Evolutionary conservation across 1,284 basidiomycete genomes (phyloP), one percentile per base, ranked within the genome.

Genomic region (Papiliotrema fonsecae): DNA sequence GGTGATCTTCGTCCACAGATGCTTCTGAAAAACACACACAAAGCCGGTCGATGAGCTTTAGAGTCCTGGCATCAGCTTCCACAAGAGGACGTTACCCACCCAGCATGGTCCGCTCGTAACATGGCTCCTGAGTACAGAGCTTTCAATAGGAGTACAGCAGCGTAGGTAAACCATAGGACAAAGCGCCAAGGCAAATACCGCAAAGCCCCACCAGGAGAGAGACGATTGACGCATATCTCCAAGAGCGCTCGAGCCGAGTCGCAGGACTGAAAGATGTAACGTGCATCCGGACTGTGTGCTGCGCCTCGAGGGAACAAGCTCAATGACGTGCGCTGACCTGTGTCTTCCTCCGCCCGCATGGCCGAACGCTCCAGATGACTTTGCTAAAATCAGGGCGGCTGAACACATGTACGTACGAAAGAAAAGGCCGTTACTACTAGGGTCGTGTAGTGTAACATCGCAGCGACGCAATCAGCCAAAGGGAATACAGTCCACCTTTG

Each of bases 41-140:
- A 11, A 71, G 58, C 1, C 62, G 56, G 43, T 73, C 71, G 28
- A 73, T 63, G 11, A 72, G 56, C 11, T 61, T 57, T 19, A 70
- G 51, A 6, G 64, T 65, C 21, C 62, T 49, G 38, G 2, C 1
- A 25, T 43, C 26, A 42, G n/a, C 32, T n/a, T 31, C 24, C 18
- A 31, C n/a, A 3, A 19, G 16, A 35, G 13, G 19, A 19, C 2
- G n/a, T n/a, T 4, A 55, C 63, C 54, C 40, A 69, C 60, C 50
- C 54, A 0, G 65, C 55, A 42, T 69, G 67, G 47, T 73, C 71
- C 4, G 60, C 65, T 11, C 68, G 59, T 6, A 69, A 49, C 66
- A 75, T 72, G 0, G 73, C 73, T n/a, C 72, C 72, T n/a, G 70
- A 72, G 46, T 75, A 75, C 13, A 73, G 50, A 3, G 67, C 67